Conservation (phyloP, 768 basidiomycete species). For the Rhizopogon vinicolor region DNA sequence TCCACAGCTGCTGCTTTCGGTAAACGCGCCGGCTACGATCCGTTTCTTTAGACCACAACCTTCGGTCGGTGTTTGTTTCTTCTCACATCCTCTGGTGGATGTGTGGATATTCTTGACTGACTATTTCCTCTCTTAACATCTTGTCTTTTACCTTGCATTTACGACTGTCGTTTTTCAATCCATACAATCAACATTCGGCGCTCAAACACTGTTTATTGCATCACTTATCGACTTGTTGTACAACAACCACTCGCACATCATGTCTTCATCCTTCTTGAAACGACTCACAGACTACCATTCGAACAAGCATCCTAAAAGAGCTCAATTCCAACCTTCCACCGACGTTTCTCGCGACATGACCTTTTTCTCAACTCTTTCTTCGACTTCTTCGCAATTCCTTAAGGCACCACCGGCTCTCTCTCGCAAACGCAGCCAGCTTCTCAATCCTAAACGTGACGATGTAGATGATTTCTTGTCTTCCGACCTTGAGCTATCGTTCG, state of each 20-base stretch:
- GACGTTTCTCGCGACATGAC: constrained; percentile 44
- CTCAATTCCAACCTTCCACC: constrained; percentile 22
- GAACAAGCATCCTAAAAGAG: constrained; percentile 44
- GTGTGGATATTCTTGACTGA: constrained; percentile 8
- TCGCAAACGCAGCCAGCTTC: constrained; percentile 45
- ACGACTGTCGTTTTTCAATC: constrained; percentile 2
- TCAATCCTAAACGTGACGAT: constrained; percentile 41
- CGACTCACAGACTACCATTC: constrained; percentile 36
- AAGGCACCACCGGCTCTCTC: constrained; percentile 33
- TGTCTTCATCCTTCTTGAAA: constrained; percentile 32
- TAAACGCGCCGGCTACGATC: constrained; percentile 15
- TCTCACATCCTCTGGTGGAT: constrained; percentile 10
- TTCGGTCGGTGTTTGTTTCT: constrained; percentile 26
- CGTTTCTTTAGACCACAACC: constrained; percentile 15
- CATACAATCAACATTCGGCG: constrained; percentile 10
- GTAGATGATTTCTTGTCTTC: constrained; percentile 65
- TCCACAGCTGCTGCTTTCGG: constrained; percentile 18
- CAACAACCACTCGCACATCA: constrained; percentile 15
- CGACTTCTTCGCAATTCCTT: constrained; percentile 42
- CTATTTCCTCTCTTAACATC: constrained; percentile 3
- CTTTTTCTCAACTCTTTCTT: constrained; percentile 39
- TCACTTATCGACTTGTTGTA: constrained; percentile 17
- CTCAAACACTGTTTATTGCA: constrained; percentile 13
- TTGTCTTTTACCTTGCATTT: neutral
- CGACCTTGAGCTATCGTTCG: constrained; percentile 81